phyloP scores from a whole-genome alignment of 2,329 filamentous ascomycete species.

The Herpotrichia juniperi region DNA sequence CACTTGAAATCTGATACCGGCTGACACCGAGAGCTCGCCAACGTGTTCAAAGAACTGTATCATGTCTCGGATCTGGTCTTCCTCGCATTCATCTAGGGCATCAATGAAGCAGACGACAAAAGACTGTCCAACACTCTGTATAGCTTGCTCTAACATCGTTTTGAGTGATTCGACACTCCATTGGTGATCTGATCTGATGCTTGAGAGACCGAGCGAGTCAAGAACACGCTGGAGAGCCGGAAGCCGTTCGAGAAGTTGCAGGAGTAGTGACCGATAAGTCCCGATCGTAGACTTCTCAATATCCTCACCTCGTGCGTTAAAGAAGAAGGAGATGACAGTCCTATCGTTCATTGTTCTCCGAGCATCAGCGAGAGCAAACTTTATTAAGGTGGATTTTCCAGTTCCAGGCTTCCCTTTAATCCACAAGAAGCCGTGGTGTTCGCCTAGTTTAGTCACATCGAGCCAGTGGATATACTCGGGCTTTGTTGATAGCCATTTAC shows the following conservation, averaged over 20 bases:
- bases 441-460: constrained; percentile 28
- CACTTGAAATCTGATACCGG: no score
- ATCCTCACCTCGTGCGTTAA: constrained; percentile 27
- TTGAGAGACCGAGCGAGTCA: constrained; percentile 11
- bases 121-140: no score
- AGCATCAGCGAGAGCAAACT: constrained; percentile 26
- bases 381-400: constrained; percentile 54
- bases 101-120: constrained; percentile 43
- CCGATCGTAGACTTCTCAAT: constrained; percentile 29
- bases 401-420: no score
- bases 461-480: constrained; percentile 48
- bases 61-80: constrained; percentile 51
- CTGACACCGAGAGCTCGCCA: no score
- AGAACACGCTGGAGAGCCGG: constrained; percentile 15
- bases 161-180: constrained; percentile 22
- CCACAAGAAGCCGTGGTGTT: constrained; percentile 55
- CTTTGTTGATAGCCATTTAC: constrained; percentile 49
- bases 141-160: constrained; percentile 23
- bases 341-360: constrained; percentile 9
- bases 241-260: constrained; percentile 27
- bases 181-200: constrained; percentile 3
- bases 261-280: constrained; percentile 29
- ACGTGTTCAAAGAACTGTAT: constrained; percentile 52
- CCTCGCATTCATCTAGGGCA: constrained; percentile 58
- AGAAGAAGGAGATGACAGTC: constrained; percentile 27